Conservation (phyloP, 345 rosid genomes). For the Punica granatum region DNA sequence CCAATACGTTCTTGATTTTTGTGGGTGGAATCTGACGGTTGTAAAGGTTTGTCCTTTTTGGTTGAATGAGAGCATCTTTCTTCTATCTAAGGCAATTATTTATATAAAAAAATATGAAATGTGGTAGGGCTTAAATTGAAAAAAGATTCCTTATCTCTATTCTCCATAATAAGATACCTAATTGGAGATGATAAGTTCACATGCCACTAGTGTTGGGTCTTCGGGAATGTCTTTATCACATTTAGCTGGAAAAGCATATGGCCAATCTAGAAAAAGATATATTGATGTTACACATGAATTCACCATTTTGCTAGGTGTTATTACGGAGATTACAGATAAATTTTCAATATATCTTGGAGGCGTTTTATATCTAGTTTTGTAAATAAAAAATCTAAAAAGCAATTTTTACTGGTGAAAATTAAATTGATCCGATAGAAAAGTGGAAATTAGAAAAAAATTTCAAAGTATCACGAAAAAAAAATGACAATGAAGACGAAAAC, state of each 20-base stretch:
- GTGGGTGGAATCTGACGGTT: constrained; percentile 38
- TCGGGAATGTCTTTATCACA: neutral
- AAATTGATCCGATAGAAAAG: too few species aligned
- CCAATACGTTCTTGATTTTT: neutral
- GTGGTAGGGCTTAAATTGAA: constrained; percentile 2
- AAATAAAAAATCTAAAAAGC: too few species aligned
- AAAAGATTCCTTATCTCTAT: constrained; percentile 13
- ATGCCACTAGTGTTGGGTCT: neutral
- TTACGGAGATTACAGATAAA: neutral
- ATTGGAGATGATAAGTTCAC: constrained; percentile 5
- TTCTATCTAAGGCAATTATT: neutral
- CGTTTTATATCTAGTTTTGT: too few species aligned
- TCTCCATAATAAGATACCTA: constrained; percentile 3
- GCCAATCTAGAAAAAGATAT: neutral
- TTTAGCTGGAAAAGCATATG: constrained; percentile 4
- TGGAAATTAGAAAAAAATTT: too few species aligned
- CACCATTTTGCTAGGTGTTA: neutral
- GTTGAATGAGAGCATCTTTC: neutral
- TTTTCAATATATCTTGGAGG: too few species aligned
- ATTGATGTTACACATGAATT: neutral
- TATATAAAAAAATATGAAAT: neutral
- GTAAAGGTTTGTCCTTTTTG: constrained; percentile 30
- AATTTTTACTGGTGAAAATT: too few species aligned
- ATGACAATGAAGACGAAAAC: too few species aligned
- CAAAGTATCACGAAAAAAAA: too few species aligned